Base-by-base conservation (phyloP, 331 rosid species). In the Rosa hybrid region DNA sequence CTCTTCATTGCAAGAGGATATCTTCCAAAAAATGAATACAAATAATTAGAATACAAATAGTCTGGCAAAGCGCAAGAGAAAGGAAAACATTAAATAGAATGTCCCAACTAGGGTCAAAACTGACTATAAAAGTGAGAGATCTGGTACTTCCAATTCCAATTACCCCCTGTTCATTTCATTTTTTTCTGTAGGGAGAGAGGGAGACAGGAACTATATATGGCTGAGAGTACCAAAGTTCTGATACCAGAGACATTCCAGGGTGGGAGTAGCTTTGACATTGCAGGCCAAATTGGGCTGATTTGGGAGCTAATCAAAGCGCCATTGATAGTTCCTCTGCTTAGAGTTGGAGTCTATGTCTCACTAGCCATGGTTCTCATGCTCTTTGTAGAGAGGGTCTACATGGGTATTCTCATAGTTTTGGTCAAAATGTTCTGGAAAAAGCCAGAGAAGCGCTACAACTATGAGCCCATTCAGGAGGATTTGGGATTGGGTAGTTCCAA, bases 321-420 rank as follows among this genome's bases (percentile, higher is more conserved):
- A 78, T 81, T 94, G 85, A 91, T 91, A 81, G 98, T 94, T 8
- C 98, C 98, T 16, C 42, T 94, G 80, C 83, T 94, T 16, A 90
- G 70, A 20, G 17, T 83, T 0, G 84, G 82, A 0, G 97, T 94
- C 18, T 92, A 90, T 83, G 68, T 90, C 67, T 90, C 90, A 67
- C 78, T 90, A 27, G 92, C 89, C 64, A 91, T 94, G 98, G 85
- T 94, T 0, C 91, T 94, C n/a, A 94, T 94, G 98, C 90, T 93
- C 18, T 93, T 93, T 86, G 68, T 84, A 7, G 98, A 93, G 74
- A 90, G 98, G 81, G 83, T 93, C 2, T 93, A 93, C 78, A 93
- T 93, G 98, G 98, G 98, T 0, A 16, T 93, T 3, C 97, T 93
- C 86, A 93, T 93, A 54, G 59, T 93, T 68, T 83, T 93, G n/a